These are phyloP conservation scores for Hygrophoropsis aurantiaca DNA, from an alignment of 768 basidiomycete species.

Conservation along the genomic window DNA sequence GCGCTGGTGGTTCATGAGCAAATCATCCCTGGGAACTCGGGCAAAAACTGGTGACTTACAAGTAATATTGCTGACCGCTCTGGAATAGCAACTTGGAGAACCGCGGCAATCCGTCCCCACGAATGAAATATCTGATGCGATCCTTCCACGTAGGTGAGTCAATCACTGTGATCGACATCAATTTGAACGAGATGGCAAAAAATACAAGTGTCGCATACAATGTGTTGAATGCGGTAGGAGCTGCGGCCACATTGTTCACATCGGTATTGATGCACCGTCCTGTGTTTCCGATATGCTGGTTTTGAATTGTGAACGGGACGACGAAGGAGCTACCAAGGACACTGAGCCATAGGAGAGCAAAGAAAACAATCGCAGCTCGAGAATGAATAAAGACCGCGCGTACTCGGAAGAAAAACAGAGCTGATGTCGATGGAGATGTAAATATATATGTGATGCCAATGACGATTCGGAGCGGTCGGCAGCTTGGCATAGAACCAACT, in stretches of 20 bases:
- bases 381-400: conserved; percentile 23
- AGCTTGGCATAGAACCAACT: neutral
- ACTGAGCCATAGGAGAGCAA: conserved; percentile 30
- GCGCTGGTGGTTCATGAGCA: too few species aligned
- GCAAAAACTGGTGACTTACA: conserved; percentile 23
- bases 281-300: conserved; percentile 19
- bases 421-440: conserved; percentile 15
- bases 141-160: conserved; percentile 8
- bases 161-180: conserved; percentile 12
- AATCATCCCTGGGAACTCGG: too few species aligned
- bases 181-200: conserved; percentile 28
- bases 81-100: conserved; percentile 25
- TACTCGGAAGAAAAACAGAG: conserved; percentile 31
- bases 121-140: conserved; percentile 13
- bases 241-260: conserved; percentile 12
- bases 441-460: conserved; percentile 17
- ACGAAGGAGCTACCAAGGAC: conserved; percentile 26
- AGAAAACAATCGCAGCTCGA: conserved; percentile 18
- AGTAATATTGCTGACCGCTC: conserved; percentile 33
- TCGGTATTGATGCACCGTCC: conserved; percentile 21
- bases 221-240: conserved; percentile 16
- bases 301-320: conserved; percentile 21
- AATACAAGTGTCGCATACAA: conserved; percentile 32
- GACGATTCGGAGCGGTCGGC: neutral
- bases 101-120: conserved; percentile 24